A percentile compares a stretch with the other conserved stretches of the same genome.
Conservation (phyloP, 1,139 yeast genomes). For the Lodderomyces theae region DNA sequence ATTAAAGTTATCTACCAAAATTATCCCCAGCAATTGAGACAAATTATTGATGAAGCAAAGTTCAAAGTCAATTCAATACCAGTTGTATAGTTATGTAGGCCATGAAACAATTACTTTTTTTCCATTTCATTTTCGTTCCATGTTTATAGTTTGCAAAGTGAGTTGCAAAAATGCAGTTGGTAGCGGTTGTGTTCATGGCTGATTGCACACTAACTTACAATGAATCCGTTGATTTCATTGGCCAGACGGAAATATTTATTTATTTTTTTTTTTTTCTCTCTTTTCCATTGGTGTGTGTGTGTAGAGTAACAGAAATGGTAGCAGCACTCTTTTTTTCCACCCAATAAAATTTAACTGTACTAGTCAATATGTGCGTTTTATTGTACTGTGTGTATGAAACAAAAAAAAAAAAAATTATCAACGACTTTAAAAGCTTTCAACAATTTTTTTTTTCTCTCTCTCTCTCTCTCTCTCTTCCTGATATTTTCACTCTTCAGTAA, state of each 20-base stretch:
- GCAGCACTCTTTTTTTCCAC: background rate
- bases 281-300: too few relatives aligned
- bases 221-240: background rate
- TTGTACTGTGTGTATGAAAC: slow-evolving; percentile 4
- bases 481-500: slow-evolving; percentile 11
- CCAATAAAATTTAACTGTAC: background rate
- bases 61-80: background rate
- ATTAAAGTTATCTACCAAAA: slow-evolving; percentile 22
- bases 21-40: slow-evolving; percentile 21
- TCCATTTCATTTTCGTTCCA: background rate
- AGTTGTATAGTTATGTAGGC: background rate
- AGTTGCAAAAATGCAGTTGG: background rate
- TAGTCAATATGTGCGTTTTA: too few relatives aligned
- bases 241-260: too few relatives aligned
- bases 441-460: slow-evolving; percentile 14
- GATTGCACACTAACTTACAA: too few relatives aligned
- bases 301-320: background rate
- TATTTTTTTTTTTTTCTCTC: background rate
- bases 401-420: slow-evolving; percentile 7
- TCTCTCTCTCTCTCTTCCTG: slow-evolving; percentile 13
- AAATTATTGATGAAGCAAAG: slow-evolving; percentile 17
- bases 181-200: too few relatives aligned
- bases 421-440: slow-evolving; percentile 6
- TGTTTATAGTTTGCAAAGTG: background rate
- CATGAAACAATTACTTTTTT: background rate